Conservation (phyloP, 257 asterid species). For the Primulina tabacum region DNA sequence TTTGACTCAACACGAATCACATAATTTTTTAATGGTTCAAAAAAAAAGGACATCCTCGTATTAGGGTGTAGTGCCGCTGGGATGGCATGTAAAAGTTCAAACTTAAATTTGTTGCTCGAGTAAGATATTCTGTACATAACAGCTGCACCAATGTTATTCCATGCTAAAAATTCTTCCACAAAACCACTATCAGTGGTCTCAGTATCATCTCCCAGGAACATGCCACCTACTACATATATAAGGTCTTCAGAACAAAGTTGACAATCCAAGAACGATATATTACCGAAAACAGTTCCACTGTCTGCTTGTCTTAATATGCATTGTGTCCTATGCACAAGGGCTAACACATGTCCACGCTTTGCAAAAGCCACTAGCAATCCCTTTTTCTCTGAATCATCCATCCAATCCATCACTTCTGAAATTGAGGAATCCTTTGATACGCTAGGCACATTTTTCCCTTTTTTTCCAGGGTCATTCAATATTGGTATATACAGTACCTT, state of each 20-base stretch:
- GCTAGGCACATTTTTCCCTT: constrained; percentile 37
- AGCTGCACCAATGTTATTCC: constrained; percentile 75
- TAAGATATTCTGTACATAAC: constrained; percentile 61
- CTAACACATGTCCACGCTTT: constrained; percentile 51
- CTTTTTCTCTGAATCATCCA: constrained; percentile 43
- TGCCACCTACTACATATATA: constrained; percentile 56
- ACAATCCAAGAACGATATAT: constrained; percentile 54
- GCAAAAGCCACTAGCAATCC: constrained; percentile 56
- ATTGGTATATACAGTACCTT: constrained; percentile 62
- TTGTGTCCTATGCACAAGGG: constrained; percentile 60
- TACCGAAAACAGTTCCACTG: constrained; percentile 53
- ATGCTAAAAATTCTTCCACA: constrained; percentile 55
- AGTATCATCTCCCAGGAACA: constrained; percentile 50
- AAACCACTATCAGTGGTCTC: constrained; percentile 35
- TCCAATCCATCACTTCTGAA: constrained; percentile 49
- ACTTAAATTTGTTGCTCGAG: constrained; percentile 42
- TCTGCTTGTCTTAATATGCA: constrained; percentile 71
- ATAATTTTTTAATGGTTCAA: constrained; percentile 44
- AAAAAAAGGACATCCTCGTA: constrained; percentile 41
- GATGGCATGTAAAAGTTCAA: constrained; percentile 46
- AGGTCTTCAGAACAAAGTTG: constrained; percentile 55
- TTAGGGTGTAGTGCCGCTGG: constrained; percentile 50
- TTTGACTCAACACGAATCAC: constrained; percentile 67
- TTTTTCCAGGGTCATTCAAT: constrained; percentile 46
- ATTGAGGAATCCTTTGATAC: constrained; percentile 34